These are phyloP conservation scores for Pyropia yezoensis DNA, from an alignment of 23 red algal species.

Conservation along the genomic window DNA sequence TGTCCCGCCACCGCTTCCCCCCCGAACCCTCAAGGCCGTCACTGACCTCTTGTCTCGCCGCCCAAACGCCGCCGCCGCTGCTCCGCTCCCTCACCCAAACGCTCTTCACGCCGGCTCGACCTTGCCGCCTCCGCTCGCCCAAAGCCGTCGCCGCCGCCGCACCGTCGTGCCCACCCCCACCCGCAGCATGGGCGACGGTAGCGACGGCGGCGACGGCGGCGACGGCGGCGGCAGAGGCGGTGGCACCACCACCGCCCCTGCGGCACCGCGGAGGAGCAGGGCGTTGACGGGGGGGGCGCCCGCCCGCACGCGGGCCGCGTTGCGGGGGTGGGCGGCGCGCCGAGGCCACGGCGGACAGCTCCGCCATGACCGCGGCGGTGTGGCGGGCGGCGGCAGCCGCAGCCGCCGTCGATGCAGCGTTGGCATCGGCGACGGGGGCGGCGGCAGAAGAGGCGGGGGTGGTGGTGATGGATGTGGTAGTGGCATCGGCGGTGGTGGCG, in stretches of 20 bases:
- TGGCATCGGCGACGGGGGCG: not conserved
- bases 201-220: too few species aligned
- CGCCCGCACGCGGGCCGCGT: not conserved
- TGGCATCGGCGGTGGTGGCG: not conserved
- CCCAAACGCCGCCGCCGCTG: too few species aligned
- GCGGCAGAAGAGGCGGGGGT: not conserved
- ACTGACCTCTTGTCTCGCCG: too few species aligned
- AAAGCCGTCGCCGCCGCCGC: too few species aligned
- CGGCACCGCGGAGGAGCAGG: conserved; percentile 9
- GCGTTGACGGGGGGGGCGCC: conserved; percentile 6
- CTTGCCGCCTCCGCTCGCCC: too few species aligned
- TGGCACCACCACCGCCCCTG: not conserved
- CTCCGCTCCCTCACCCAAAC: too few species aligned
- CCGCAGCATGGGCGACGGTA: too few species aligned
- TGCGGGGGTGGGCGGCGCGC: not conserved
- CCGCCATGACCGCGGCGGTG: not conserved
- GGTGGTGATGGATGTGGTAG: not conserved
- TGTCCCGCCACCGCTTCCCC: too few species aligned
- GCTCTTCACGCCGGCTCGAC: too few species aligned
- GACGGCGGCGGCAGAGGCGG: conserved; percentile 7
- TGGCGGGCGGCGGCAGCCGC: not conserved
- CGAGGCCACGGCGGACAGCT: not conserved
- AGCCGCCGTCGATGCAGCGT: not conserved
- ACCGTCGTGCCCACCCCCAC: too few species aligned
- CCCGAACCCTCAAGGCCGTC: too few species aligned